Conservation (phyloP, 2,329 filamentous ascomycete genomes). For the Aspergillus sp. region DNA sequence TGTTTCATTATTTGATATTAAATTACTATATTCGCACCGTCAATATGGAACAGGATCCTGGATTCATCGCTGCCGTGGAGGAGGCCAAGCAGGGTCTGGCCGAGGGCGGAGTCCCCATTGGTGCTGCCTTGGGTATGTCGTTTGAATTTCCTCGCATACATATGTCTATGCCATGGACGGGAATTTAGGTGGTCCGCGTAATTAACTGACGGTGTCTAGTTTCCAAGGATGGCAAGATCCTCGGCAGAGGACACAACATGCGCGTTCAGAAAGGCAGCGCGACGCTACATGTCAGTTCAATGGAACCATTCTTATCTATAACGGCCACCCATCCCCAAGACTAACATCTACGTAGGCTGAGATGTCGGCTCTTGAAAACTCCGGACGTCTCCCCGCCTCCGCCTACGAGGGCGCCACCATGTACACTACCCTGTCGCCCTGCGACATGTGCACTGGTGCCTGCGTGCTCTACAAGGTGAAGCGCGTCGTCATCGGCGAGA, state of each 20-base stretch:
- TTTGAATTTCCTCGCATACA: background rate
- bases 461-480: conserved; percentile 73
- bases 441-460: conserved; percentile 79
- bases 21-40: background rate
- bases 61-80: conserved; percentile 58
- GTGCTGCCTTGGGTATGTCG: conserved; percentile 42
- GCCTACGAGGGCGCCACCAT: conserved; percentile 73
- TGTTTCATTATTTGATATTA: too few relatives aligned
- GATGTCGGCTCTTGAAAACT: conserved; percentile 72
- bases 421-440: conserved; percentile 78
- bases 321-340: background rate
- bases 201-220: conserved; percentile 47
- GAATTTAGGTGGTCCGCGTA: background rate
- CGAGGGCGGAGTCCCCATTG: conserved; percentile 61
- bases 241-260: conserved; percentile 74
- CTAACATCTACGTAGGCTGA: conserved; percentile 57
- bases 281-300: conserved; percentile 64
- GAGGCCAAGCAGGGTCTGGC: conserved; percentile 55
- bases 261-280: conserved; percentile 70
- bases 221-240: conserved; percentile 66
- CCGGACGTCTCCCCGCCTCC: conserved; percentile 67
- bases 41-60: conserved; percentile 44
- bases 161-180: too few relatives aligned
- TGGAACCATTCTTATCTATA: background rate
- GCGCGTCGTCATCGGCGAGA: conserved; percentile 75